Conservation (phyloP, 176 grass and related monocot genomes). For the Metroxylon sagu region DNA sequence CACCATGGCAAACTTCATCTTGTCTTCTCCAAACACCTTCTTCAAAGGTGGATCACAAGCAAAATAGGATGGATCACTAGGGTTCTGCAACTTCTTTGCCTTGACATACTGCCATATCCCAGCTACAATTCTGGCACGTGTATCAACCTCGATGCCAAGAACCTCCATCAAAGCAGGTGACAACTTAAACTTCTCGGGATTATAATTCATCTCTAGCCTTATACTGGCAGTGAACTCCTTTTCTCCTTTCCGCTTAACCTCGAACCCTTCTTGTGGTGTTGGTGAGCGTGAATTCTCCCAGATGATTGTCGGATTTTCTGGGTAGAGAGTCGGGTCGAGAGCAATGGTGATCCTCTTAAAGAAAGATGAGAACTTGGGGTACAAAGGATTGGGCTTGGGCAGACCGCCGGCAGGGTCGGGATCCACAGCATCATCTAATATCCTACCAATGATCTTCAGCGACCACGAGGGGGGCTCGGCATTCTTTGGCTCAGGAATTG, state of each 20-base stretch:
- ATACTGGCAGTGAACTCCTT: slow-evolving; percentile 78
- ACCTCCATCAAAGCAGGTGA: slow-evolving; percentile 84
- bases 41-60: slow-evolving; percentile 62
- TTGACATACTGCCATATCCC: slow-evolving; percentile 95
- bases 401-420: slow-evolving; percentile 59
- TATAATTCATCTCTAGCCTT: slow-evolving; percentile 88
- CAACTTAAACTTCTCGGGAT: slow-evolving; percentile 77
- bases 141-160: slow-evolving; percentile 85
- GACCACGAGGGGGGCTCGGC: slow-evolving; percentile 86
- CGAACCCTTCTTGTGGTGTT: slow-evolving; percentile 69
- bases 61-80: slow-evolving; percentile 74
- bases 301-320: slow-evolving; percentile 54
- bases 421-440: slow-evolving; percentile 65
- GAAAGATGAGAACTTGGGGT: slow-evolving; percentile 86
- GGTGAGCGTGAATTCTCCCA: slow-evolving; percentile 76
- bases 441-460: slow-evolving; percentile 85
- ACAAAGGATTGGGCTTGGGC: slow-evolving; percentile 73
- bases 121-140: slow-evolving; percentile 68
- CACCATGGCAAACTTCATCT: slow-evolving; percentile 75
- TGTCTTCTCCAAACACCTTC: slow-evolving; percentile 90
- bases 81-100: slow-evolving; percentile 89
- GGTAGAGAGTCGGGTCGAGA: slow-evolving; percentile 59
- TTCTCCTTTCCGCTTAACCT: slow-evolving; percentile 89
- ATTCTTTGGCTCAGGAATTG: slow-evolving; percentile 35
- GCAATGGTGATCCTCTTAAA: slow-evolving; percentile 78